Evolutionary conservation across 2,329 filamentous ascomycete species (phyloP).

Genomic region (Tolypocladium pustulatum): DNA sequence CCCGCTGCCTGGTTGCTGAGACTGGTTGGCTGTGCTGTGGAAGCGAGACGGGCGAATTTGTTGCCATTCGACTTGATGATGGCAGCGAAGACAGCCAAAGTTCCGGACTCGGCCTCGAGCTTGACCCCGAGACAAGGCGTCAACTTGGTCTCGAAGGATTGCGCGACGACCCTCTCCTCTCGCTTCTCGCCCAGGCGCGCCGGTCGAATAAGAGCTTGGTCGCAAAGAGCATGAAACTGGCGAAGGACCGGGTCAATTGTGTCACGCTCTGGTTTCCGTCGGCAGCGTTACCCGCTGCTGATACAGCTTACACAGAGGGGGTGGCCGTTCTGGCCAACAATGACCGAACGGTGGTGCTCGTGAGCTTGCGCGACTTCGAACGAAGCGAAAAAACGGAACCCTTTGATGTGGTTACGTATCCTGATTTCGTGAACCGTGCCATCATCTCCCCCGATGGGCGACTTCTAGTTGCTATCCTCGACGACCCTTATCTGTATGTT

Average conservation of each 20-base stretch:
- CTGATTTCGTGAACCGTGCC: slow-evolving; percentile 85
- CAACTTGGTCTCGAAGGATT: slow-evolving; percentile 23
- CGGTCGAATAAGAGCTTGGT: slow-evolving; percentile 33
- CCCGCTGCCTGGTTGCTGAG: slow-evolving; percentile 79
- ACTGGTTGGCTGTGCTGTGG: slow-evolving; percentile 87
- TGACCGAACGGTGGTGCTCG: slow-evolving; percentile 78
- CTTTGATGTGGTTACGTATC: slow-evolving; percentile 61
- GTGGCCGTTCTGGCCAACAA: slow-evolving; percentile 82
- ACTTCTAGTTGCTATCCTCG: slow-evolving; percentile 73
- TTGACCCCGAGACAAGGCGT: slow-evolving; percentile 7
- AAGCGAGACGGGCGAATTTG: slow-evolving; percentile 79
- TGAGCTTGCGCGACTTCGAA: slow-evolving; percentile 56
- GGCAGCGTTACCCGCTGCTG: slow-evolving; percentile 12
- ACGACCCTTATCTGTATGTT: slow-evolving; percentile 78
- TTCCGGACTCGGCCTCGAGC: slow-evolving; percentile 11
- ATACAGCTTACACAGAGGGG: slow-evolving; percentile 34
- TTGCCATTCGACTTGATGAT: slow-evolving; percentile 57
- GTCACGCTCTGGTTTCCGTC: slow-evolving; percentile 53
- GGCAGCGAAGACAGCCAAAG: slow-evolving; percentile 17
- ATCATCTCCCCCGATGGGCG: slow-evolving; percentile 85
- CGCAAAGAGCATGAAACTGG: slow-evolving; percentile 42
- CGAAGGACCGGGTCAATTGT: slow-evolving; percentile 54
- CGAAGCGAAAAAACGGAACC: slow-evolving; percentile 36
- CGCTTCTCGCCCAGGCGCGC: slow-evolving; percentile 26
- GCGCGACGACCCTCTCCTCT: slow-evolving; percentile 22